phyloP scores from a whole-genome alignment of 306 rosid genomes.

The Begonia masoniana region DNA sequence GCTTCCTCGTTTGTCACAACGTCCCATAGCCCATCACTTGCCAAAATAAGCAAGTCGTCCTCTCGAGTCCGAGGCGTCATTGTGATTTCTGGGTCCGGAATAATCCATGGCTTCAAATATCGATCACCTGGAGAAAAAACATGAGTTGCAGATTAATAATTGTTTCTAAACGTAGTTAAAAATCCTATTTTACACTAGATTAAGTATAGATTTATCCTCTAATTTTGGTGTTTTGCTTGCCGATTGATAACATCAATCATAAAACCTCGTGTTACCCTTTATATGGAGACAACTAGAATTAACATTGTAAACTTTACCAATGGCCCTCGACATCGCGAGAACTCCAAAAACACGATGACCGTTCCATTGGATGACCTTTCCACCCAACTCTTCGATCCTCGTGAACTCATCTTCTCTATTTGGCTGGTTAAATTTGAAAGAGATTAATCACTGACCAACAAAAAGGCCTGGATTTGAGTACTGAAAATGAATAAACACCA shows the following conservation, averaged over 20 bases:
- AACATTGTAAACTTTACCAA: too few species aligned
- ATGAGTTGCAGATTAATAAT: too few species aligned
- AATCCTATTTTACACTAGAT: too few species aligned
- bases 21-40: constrained; percentile 58
- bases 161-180: too few species aligned
- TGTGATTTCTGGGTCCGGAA: constrained; percentile 49
- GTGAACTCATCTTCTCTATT: not conserved
- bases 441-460: too few species aligned
- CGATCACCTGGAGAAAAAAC: constrained; percentile 26
- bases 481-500: not conserved
- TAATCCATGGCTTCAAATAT: constrained; percentile 48
- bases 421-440: not conserved
- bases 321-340: not conserved
- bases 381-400: not conserved
- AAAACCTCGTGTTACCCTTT: too few species aligned
- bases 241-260: too few species aligned
- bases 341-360: constrained; percentile 1
- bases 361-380: constrained; percentile 1
- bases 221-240: too few species aligned
- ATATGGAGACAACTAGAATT: too few species aligned
- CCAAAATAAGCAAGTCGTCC: constrained; percentile 41
- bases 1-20: constrained; percentile 45
- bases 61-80: constrained; percentile 34
- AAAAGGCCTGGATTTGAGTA: too few species aligned
- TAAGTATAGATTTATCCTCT: too few species aligned